Evolutionary conservation across 1,284 basidiomycete species (phyloP), one percentile per base, ranked within the genome.

Genomic region (Cutaneotrichosporon spelunceum): DNA sequence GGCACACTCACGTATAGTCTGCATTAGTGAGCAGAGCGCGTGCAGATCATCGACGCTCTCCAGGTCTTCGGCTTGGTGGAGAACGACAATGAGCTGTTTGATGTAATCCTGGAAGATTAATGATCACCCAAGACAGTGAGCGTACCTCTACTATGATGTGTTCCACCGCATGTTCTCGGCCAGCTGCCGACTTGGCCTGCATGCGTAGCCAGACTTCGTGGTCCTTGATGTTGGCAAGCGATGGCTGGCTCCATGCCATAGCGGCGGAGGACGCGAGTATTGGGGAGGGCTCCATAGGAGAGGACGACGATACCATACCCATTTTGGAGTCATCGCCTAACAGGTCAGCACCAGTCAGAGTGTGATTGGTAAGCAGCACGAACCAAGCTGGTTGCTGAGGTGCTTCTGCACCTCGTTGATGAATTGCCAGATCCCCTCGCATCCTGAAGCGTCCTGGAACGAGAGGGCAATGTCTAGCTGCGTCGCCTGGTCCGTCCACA

Each of bases 371-470:
- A n/a, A 47, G 23, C n/a, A 5, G 14, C 10, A 26, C 72, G 55
- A 27, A 75, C 73, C 61, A 19, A 72, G 66, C 54, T 72, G 59
- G 52, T 67, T 72, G 55, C 68, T 66, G 34, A 75, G 69, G 68
- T 80, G 78, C 26, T 67, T 85, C 75, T 96, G 93, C n/a, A 97
- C 93, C 71, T 97, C 92, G 66, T 86, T 83, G 70, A 99, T 93
- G 78, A 99, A 99, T 71, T 89, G 89, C 95, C 95, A 99, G 53
- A 99, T 91, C 81, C 98, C 95, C 52, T 88, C 84, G 72, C 95
- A 99, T 34, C 95, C 96, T 66, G 95, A 91, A 0, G 91, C 86
- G 72, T 98, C 95, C 75, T 98, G 95, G 72, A 99, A 99, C 68
- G 93, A 96, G 55, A 99, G 83, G 3, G 96, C 96, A 78, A 96